Evolutionary conservation across 2,329 filamentous ascomycete species (phyloP), one percentile per base, ranked within the genome.

Genomic region (Talaromyces piceae): DNA sequence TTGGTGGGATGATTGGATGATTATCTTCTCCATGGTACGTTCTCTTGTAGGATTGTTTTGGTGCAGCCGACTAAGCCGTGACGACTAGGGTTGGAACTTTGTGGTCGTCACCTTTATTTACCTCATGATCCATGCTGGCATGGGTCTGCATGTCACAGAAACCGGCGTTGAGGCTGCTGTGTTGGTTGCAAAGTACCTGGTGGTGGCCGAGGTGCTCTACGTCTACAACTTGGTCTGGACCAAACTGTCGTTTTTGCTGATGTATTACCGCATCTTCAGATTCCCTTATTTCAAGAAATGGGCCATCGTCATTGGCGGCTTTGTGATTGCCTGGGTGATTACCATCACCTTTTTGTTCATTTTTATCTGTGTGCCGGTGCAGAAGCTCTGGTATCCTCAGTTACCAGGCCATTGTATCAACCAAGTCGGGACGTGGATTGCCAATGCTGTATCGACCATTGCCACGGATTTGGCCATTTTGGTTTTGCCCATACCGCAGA

Each of bases 1-100:
- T 4, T 77, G 75, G 75, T 76, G 73, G 75, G 75, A 77, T 61
- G 75, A 77, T 58, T 77, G 68, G 58, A 65, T 75, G 59, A 73
- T 77, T 50, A 51, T 77, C 0, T 75, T 71, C 47, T 76, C 75
- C 1, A 72, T 74, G 74, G 74, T 77, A 58, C 41, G 63, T 57
- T 20, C 41, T 23, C 28, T 23, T 16, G 39, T 12, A n/a, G 33
- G 16, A 11, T 37, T 33, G 6, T 22, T 43, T 43, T 20, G 18
- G 20, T 18, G 27, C 5, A 20, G 9, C 33, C 13, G n/a, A 43
- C 39, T 20, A 20, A 27, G 23, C 16, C n/a, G 18, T 48, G n/a
- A 30, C 18, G 18, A 41, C 43, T 37, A 60, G 60, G 54, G 22
- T 23, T 62, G 60, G 60, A 61, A 59, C 30, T 18, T 62, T 13